Conservation (phyloP, 768 basidiomycete genomes). For the Tulasnella sp. region DNA sequence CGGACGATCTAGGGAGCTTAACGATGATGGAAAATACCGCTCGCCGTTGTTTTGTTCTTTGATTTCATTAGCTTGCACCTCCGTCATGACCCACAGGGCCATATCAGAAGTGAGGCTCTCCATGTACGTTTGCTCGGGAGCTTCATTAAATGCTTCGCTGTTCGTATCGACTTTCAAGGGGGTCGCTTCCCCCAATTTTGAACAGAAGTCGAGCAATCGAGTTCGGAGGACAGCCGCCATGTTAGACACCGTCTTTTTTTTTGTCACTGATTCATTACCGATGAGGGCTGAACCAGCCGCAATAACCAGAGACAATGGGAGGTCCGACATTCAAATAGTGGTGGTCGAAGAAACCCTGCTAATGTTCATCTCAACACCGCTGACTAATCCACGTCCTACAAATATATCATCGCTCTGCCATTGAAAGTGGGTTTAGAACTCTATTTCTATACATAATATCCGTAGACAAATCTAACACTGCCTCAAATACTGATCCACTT, state of each 20-base stretch:
- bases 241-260: not conserved
- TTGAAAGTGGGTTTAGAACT: not conserved
- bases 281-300: not conserved
- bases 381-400: too few species aligned
- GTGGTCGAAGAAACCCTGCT: too few species aligned
- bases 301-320: not conserved
- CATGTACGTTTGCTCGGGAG: not conserved
- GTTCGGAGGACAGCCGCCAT: not conserved
- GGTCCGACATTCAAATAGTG: too few species aligned
- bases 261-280: not conserved
- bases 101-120: constrained; percentile 6
- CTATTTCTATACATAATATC: too few species aligned
- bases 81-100: constrained; percentile 1
- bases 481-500: constrained; percentile 25
- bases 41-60: not conserved
- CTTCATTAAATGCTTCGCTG: not conserved
- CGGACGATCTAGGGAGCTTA: not conserved
- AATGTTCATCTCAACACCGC: too few species aligned
- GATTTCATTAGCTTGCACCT: not conserved
- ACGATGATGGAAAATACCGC: not conserved
- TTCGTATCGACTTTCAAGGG: not conserved
- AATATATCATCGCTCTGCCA: too few species aligned
- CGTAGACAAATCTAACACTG: too few species aligned
- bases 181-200: not conserved
- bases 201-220: not conserved